Conservation (phyloP, 495 filamentous ascomycete species). For the Penicillium psychrofluorescens region DNA sequence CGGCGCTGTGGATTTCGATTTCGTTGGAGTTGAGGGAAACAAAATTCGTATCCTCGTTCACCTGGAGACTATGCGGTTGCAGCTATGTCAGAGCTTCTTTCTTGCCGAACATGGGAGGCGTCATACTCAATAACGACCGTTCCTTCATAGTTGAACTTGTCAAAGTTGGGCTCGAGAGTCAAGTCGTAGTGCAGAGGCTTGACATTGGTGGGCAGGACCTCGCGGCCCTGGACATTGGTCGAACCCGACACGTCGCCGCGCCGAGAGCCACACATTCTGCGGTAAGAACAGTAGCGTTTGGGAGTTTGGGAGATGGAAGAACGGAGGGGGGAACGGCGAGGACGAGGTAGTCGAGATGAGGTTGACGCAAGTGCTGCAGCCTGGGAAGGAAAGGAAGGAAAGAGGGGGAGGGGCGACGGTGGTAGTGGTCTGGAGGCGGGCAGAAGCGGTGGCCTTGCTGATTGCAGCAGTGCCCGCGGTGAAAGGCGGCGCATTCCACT, state of each 20-base stretch:
- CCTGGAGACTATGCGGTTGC: constrained; percentile 52
- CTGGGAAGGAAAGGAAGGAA: constrained; percentile 17
- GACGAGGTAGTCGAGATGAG: constrained; percentile 13
- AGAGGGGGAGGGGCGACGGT: constrained; percentile 24
- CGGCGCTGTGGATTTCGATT: constrained; percentile 73
- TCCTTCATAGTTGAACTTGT: constrained; percentile 56
- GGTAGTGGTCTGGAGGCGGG: constrained; percentile 11
- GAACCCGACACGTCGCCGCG: constrained; percentile 35
- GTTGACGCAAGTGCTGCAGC: constrained; percentile 1
- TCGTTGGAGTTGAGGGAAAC: constrained; percentile 85
- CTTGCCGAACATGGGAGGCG: not conserved
- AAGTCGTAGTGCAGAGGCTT: constrained; percentile 61
- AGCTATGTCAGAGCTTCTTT: constrained; percentile 1
- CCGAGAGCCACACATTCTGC: constrained; percentile 43
- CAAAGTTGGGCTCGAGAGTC: constrained; percentile 60
- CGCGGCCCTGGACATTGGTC: constrained; percentile 50
- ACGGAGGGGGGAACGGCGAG: constrained; percentile 5
- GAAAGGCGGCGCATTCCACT: constrained; percentile 34
- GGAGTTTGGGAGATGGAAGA: constrained; percentile 29
- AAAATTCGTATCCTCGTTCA: constrained; percentile 75
- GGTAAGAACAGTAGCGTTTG: constrained; percentile 43
- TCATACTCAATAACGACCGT: constrained; percentile 57
- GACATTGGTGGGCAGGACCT: constrained; percentile 62
- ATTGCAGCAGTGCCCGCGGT: constrained; percentile 29
- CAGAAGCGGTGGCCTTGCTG: constrained; percentile 36